Base-by-base conservation (phyloP, 805 yeast genomes). In the Sugiyamaella americana region DNA sequence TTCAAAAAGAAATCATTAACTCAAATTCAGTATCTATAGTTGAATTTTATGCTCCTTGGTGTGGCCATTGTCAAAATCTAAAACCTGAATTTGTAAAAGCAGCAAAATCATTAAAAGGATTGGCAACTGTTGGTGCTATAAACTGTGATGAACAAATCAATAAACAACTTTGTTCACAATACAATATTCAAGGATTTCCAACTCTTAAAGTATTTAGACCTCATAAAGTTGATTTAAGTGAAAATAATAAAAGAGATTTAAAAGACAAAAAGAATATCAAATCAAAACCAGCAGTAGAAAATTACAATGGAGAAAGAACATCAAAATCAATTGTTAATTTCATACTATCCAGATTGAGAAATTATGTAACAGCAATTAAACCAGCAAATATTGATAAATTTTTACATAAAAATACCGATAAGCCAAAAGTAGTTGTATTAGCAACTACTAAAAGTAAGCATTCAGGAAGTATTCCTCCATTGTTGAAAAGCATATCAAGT, bases 21-120 rank as follows among this genome's bases (percentile, higher is more conserved):
- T 72, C 94, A 2, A 87, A 87, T 60, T 84, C 87, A 57, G 84
- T 95, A 1, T 66, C 95, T 1, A 56, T 89, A 48, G 95, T 91
- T 47, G 85, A 87, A 72, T 91, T 89, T 70, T 89, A 86, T 63
- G 97, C 98, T 41, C 94, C 97, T 64, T 91, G 98, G 97, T 89
- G 97, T 74, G 96, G 96, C 16, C 93, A 89, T 71, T 89, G 97
- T 75, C 87, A 89, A 73, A 78, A 75, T 43, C 70, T 87, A 54
- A 94, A 87, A 17, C 96, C 96, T 19, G 78, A 78, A 1, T 83
- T 72, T 63, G 68, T 71, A 41, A 81, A 81, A 58, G 78, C 82
- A 11, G 94, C 85, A 4, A 76, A 75, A 43, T 63, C 67, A 23
- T 68, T 85, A 4, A 74, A 75, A 23, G 71, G 68, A 4, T 43